Conservation (phyloP, 1,139 yeast genomes). For the Hemisphaericaspora xylofermentans region DNA sequence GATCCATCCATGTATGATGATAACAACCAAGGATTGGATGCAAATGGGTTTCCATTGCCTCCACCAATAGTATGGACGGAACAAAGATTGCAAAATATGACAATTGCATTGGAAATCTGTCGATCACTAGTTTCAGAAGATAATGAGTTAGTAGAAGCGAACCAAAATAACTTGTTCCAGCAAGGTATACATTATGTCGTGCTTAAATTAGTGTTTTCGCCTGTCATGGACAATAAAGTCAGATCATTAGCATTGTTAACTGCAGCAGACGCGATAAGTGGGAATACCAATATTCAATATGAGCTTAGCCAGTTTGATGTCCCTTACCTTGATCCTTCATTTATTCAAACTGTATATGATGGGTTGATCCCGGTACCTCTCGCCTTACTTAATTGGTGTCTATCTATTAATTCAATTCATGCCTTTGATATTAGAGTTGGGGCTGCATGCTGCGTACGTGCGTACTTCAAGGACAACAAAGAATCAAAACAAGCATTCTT, state of each 20-base stretch:
- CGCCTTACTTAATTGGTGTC: conserved; percentile 80
- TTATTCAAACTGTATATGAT: conserved; percentile 34
- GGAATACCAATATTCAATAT: conserved; percentile 61
- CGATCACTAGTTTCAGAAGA: conserved; percentile 74
- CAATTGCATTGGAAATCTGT: conserved; percentile 69
- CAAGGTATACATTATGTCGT: conserved; percentile 66
- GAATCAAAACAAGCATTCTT: conserved; percentile 65
- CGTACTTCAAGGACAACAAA: conserved; percentile 65
- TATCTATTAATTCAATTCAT: conserved; percentile 77
- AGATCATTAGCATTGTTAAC: conserved; percentile 70
- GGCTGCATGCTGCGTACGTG: conserved; percentile 62
- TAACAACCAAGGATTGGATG: conserved; percentile 10
- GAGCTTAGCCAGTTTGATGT: conserved; percentile 82
- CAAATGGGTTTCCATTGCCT: conserved; percentile 17
- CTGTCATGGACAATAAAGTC: conserved; percentile 57
- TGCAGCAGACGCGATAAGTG: conserved; percentile 71
- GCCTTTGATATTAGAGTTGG: conserved; percentile 78
- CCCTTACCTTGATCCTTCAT: conserved; percentile 84
- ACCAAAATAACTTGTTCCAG: conserved; percentile 63
- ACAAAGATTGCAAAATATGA: conserved; percentile 66
- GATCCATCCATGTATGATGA: not conserved
- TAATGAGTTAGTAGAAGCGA: conserved; percentile 57
- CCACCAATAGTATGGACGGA: conserved; percentile 65
- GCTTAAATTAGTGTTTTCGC: conserved; percentile 67
- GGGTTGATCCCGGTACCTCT: conserved; percentile 61